Evolutionary conservation across 2,329 filamentous ascomycete species (phyloP), one percentile per base, ranked within the genome.

Genomic region (Nothophaeocryptopus gaeumannii): DNA sequence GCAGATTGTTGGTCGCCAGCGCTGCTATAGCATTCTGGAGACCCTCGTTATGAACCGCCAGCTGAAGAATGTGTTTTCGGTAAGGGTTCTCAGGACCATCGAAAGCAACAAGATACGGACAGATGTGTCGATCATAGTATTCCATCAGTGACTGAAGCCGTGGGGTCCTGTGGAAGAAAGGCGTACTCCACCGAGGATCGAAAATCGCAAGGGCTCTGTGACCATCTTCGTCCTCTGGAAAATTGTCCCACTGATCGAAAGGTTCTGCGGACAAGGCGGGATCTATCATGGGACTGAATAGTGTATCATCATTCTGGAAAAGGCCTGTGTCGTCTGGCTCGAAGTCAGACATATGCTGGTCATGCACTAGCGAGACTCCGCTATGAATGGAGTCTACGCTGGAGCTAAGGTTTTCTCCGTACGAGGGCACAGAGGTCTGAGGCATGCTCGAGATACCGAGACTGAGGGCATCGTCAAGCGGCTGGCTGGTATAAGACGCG

Each of bases 11-110:
- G 9, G 88, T 87, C 1, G 91, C 83, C 30, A 96, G 74, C 9
- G 91, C 91, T 60, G 91, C 93, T 62, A 96, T 90, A 45, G 91
- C 91, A 69, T 96, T 89, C 66, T 92, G 89, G n/a, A 96, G 74
- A 58, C 88, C 90, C 60, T 86, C 83, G 68, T 88, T 95, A 52
- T 81, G 78, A 58, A 83, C 78, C 10, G 90, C 89, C 43, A 96
- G 78, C 47, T 83, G 83, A 51, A 96, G 77, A 47, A 96, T 83
- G 65, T 95, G 86, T 61, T 85, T 83, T 54, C 90, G 80, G 67
- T 92, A 96, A 1, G 92, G 92, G 67, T 96, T 96, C 55, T 78
- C 79, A 1, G 88, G 86, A 9, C 85, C 85, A 67, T 97, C 92
- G 67, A 96, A 90, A 59, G 90, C 88, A 43, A 96, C 90, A 70